Base-by-base conservation (phyloP, 176 grass and related monocot genomes). In the Rhynchospora tenuis region DNA sequence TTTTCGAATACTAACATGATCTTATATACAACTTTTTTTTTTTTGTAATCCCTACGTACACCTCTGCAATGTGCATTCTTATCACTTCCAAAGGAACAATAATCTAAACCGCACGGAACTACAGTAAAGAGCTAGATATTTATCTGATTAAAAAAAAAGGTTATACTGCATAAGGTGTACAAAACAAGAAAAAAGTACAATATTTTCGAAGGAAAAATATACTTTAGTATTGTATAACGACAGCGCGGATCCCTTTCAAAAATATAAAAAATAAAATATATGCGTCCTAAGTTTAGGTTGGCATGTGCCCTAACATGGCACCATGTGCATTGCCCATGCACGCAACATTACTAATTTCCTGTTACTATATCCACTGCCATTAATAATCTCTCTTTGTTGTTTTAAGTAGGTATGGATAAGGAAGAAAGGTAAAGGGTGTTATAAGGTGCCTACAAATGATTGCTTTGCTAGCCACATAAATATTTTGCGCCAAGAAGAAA, bases 241-340 rank as follows among this genome's bases (percentile, higher is more conserved):
- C 29, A 1, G 24, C 29, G 23, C n/a, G n/a, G n/a, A 23, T 26
- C 26, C 29, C 26, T 26, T 68, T 68, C 13, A 28, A 33, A 38
- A 38, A 38, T 38, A 38, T 64, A 64, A 33, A 33, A 24, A 33
- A 68, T 68, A 68, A 61, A 14, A 61, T 38, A 38, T 38, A 58
- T 43, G 16, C 64, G 42, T 68, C 64, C 16, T 6, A 42, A 43
- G 6, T 68, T 17, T 68, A 68, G 64, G 64, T 16, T 38, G 6
- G 76, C 26, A 79, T 79, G 76, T 79, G 50, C 23, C 50, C 20
- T 59, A 79, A 79, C 76, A 79, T 79, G 76, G 51, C 76, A 60
- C 48, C 76, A 79, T 79, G 76, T 79, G 76, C 54, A 79, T 60
- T 52, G 50, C 76, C 24, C 76, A 79, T 60, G 26, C 23, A 20